A percentile compares a stretch with the other conserved stretches of the same genome.
Evolutionary conservation across 2,329 filamentous ascomycete genomes (phyloP).

Genomic region (Xylariaceae sp.): DNA sequence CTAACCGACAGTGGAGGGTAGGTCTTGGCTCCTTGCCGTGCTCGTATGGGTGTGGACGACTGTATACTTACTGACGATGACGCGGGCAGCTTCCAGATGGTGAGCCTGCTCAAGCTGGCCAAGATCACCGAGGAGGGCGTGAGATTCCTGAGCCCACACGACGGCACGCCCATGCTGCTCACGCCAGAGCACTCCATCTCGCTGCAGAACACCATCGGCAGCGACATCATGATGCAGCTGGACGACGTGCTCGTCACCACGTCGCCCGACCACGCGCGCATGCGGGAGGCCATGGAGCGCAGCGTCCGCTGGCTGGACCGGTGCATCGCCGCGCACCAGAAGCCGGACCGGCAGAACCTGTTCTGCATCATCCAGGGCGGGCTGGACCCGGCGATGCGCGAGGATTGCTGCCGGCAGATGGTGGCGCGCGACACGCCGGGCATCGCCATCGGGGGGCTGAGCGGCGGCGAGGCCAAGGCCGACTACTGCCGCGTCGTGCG

Average conservation of each 20-base stretch:
- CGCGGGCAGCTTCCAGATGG: constrained; percentile 83
- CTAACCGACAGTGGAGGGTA: constrained; percentile 73
- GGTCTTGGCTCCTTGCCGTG: constrained; percentile 18
- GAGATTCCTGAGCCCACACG: constrained; percentile 90
- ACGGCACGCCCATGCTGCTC: constrained; percentile 90
- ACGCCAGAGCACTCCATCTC: constrained; percentile 96
- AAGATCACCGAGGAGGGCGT: constrained; percentile 95
- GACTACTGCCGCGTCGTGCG: constrained; percentile 88
- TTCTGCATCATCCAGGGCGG: constrained; percentile 99
- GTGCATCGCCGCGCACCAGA: constrained; percentile 83
- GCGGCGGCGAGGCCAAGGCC: constrained; percentile 87
- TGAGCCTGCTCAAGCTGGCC: constrained; percentile 86
- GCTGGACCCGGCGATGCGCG: constrained; percentile 77
- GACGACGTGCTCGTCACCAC: constrained; percentile 97
- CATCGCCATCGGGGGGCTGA: constrained; percentile 91
- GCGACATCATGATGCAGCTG: constrained; percentile 98
- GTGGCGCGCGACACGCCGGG: constrained; percentile 84
- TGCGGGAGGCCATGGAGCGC: constrained; percentile 90
- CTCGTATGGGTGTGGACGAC: not conserved
- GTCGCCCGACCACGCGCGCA: constrained; percentile 77
- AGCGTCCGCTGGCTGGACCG: constrained; percentile 94
- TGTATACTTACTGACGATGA: not conserved
- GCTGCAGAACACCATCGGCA: constrained; percentile 93
- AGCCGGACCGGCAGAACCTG: constrained; percentile 77
- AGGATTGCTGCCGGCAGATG: constrained; percentile 81